Conservation (phyloP, 805 yeast genomes). For the Wickerhamomyces sydowiorum region DNA sequence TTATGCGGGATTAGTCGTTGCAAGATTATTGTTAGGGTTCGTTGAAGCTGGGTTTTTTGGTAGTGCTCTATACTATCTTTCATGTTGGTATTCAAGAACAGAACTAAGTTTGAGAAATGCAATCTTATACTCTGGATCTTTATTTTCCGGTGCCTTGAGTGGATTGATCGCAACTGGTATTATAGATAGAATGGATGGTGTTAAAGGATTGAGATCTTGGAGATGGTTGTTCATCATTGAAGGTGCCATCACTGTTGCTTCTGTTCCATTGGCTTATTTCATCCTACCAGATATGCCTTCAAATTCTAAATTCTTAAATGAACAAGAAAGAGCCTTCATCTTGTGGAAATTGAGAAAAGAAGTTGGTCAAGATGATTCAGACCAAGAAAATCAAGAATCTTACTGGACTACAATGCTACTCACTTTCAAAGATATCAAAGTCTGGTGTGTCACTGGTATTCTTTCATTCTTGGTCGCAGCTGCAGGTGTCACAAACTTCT, state of each 20-base stretch:
- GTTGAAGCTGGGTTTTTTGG: conserved; percentile 44
- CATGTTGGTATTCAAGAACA: conserved; percentile 51
- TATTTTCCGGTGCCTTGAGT: conserved; percentile 46
- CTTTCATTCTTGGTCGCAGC: conserved; percentile 46
- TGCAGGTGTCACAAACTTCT: conserved; percentile 55
- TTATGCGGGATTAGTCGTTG: conserved; percentile 24
- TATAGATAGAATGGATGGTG: conserved; percentile 35
- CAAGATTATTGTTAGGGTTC: conserved; percentile 36
- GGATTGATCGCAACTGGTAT: conserved; percentile 53
- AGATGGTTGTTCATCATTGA: conserved; percentile 52
- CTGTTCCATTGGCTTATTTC: conserved; percentile 41
- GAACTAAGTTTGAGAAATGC: conserved; percentile 47
- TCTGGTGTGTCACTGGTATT: conserved; percentile 40
- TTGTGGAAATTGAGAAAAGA: conserved; percentile 23
- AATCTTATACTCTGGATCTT: conserved; percentile 44
- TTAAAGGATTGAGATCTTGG: conserved; percentile 41
- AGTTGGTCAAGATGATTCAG: conserved; percentile 24
- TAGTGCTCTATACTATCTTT: conserved; percentile 42
- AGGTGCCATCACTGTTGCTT: conserved; percentile 44
- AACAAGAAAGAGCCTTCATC: conserved; percentile 36
- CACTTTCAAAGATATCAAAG: conserved; percentile 35
- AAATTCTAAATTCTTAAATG: conserved; percentile 39
- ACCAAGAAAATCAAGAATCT: conserved; percentile 20
- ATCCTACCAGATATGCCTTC: conserved; percentile 49
- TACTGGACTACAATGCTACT: conserved; percentile 30